These are phyloP conservation scores for Delphinella strobiligena DNA, from an alignment of 2,329 filamentous ascomycete genomes.

Conservation along the genomic window DNA sequence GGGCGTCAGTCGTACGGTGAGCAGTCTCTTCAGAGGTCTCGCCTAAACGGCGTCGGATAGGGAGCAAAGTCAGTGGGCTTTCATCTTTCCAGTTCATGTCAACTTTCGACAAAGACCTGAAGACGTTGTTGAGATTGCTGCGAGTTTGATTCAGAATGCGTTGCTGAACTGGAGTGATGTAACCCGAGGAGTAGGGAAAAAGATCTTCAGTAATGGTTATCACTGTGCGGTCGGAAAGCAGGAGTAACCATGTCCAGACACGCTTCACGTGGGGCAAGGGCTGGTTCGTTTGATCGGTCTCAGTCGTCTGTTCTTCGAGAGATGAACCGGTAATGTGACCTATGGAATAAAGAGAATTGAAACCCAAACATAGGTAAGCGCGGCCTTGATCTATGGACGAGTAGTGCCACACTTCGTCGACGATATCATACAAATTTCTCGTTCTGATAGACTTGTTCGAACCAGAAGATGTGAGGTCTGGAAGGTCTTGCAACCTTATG, in stretches of 20 bases:
- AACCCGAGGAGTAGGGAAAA: conserved; percentile 23
- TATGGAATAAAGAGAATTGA: conserved; percentile 47
- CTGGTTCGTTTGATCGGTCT: not conserved
- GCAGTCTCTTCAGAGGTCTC: conserved; percentile 33
- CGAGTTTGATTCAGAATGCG: conserved; percentile 40
- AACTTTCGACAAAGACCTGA: conserved; percentile 47
- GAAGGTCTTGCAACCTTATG: not conserved
- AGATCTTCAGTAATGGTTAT: conserved; percentile 56
- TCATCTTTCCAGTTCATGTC: conserved; percentile 22
- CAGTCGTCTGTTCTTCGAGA: conserved; percentile 10
- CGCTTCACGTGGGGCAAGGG: conserved; percentile 37
- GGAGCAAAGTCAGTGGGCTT: conserved; percentile 30
- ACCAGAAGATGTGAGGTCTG: conserved; percentile 23
- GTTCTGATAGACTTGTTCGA: conserved; percentile 18
- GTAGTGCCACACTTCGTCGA: conserved; percentile 64
- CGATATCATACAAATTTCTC: conserved; percentile 44
- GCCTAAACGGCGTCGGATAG: conserved; percentile 33
- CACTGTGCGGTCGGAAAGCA: conserved; percentile 59
- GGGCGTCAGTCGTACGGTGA: conserved; percentile 39
- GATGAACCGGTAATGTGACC: conserved; percentile 14
- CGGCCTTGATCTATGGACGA: conserved; percentile 58
- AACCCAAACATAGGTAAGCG: conserved; percentile 59
- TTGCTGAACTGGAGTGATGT: conserved; percentile 28
- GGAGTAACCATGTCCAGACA: conserved; percentile 59
- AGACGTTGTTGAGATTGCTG: conserved; percentile 48